These are phyloP conservation scores for Deinandra increscens DNA, from an alignment of 129 eudicot species.

Conservation along the genomic window DNA sequence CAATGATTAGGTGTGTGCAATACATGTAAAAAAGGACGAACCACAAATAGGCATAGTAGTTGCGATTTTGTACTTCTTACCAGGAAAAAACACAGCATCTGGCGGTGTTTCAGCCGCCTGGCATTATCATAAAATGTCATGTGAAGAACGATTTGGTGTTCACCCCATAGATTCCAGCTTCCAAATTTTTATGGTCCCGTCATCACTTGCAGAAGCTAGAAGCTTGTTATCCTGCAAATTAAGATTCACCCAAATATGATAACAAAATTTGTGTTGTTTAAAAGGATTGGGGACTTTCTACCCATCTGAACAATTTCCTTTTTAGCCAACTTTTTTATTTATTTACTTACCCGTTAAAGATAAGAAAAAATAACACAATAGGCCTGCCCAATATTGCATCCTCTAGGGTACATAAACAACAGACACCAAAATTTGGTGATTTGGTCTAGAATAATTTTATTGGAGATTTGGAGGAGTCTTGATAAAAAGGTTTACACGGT, in stretches of 20 bases:
- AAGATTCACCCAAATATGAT: neutral
- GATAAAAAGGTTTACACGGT: neutral
- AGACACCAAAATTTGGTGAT: neutral
- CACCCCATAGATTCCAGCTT: slow-evolving; percentile 42
- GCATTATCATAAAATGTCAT: neutral
- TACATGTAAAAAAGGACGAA: neutral
- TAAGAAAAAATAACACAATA: no score
- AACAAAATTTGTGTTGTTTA: neutral
- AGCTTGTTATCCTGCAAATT: slow-evolving; percentile 53
- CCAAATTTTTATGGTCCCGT: slow-evolving; percentile 89
- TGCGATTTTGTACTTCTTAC: neutral
- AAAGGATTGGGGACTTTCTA: neutral
- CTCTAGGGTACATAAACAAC: neutral
- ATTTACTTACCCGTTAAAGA: no score
- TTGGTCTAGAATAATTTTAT: no score
- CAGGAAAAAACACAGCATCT: slow-evolving; percentile 1
- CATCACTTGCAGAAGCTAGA: slow-evolving; percentile 97
- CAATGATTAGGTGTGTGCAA: neutral
- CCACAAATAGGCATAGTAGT: neutral
- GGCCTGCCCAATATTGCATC: no score
- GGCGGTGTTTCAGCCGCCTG: neutral
- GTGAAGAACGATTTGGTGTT: neutral
- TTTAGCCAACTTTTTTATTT: no score
- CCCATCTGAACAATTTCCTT: no score
- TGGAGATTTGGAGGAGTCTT: neutral